Conservation (phyloP, 805 yeast species). For the Myxozyma kluyveri region DNA sequence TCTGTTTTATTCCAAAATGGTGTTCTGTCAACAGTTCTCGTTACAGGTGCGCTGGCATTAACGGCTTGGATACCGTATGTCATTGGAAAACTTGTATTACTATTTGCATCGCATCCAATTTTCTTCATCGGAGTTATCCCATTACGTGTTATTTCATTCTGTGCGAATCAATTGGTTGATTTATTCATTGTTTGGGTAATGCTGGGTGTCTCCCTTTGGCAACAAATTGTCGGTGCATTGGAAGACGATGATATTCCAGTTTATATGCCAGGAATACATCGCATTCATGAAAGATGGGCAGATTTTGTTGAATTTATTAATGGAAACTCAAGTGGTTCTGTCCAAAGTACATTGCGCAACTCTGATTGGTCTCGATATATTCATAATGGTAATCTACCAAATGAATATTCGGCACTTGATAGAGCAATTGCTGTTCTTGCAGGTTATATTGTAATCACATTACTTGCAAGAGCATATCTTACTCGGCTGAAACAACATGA, state of each 20-base stretch:
- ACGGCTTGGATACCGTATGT: constrained; percentile 34
- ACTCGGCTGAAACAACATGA: constrained; percentile 3
- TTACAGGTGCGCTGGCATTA: constrained; percentile 19
- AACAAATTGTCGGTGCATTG: background rate
- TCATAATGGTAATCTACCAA: constrained; percentile 19
- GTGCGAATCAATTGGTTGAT: constrained; percentile 22
- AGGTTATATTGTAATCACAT: constrained; percentile 21
- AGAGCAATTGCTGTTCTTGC: constrained; percentile 19
- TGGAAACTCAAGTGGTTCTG: background rate
- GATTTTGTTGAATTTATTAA: background rate
- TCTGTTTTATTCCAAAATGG: constrained; percentile 29
- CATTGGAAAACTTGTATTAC: constrained; percentile 28
- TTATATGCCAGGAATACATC: background rate
- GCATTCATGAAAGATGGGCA: background rate
- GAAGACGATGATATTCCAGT: background rate
- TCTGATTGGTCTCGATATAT: constrained; percentile 17
- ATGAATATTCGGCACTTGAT: constrained; percentile 16
- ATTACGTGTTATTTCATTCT: constrained; percentile 4
- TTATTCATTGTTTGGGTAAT: constrained; percentile 9
- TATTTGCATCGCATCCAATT: constrained; percentile 19
- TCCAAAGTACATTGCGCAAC: constrained; percentile 4
- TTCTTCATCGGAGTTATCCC: constrained; percentile 15
- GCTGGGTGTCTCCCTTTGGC: background rate
- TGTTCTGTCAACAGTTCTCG: constrained; percentile 27
- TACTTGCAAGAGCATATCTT: constrained; percentile 7